These are phyloP conservation scores for Claviceps digitariae DNA, from an alignment of 2,329 filamentous ascomycete species.

Conservation along the genomic window DNA sequence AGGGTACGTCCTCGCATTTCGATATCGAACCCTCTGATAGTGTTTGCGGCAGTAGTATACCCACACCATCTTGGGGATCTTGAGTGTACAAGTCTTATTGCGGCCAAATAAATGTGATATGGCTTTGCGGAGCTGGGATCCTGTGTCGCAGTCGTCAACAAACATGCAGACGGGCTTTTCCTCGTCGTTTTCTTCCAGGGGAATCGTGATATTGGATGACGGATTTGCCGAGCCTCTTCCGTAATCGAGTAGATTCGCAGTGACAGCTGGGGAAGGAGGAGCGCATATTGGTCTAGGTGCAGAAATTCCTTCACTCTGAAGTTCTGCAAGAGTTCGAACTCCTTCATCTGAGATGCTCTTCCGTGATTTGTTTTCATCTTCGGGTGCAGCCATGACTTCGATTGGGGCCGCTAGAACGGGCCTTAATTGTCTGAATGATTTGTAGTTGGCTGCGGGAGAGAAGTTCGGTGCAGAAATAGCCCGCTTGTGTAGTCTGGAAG, in stretches of 20 bases:
- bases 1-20: slow-evolving; percentile 48
- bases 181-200: slow-evolving; percentile 7
- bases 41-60: slow-evolving; percentile 69
- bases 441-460: slow-evolving; percentile 11
- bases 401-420: slow-evolving; percentile 9
- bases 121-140: slow-evolving; percentile 54
- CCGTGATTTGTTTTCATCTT: not conserved
- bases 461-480: slow-evolving; percentile 36
- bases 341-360: not conserved
- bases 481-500: slow-evolving; percentile 30
- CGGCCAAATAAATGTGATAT: slow-evolving; percentile 74
- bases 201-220: not conserved
- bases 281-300: not conserved
- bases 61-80: slow-evolving; percentile 58
- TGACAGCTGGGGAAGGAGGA: not conserved
- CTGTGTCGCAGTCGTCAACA: slow-evolving; percentile 42
- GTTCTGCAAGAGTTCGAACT: not conserved
- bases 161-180: slow-evolving; percentile 36
- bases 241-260: not conserved
- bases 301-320: not conserved
- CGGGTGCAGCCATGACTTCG: slow-evolving; percentile 7
- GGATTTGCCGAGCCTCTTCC: not conserved
- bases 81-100: slow-evolving; percentile 64
- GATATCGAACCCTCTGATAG: slow-evolving; percentile 63
- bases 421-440: slow-evolving; percentile 5